Evolutionary conservation across 768 basidiomycete genomes (phyloP).

Genomic region (Naganishia friedmannii): DNA sequence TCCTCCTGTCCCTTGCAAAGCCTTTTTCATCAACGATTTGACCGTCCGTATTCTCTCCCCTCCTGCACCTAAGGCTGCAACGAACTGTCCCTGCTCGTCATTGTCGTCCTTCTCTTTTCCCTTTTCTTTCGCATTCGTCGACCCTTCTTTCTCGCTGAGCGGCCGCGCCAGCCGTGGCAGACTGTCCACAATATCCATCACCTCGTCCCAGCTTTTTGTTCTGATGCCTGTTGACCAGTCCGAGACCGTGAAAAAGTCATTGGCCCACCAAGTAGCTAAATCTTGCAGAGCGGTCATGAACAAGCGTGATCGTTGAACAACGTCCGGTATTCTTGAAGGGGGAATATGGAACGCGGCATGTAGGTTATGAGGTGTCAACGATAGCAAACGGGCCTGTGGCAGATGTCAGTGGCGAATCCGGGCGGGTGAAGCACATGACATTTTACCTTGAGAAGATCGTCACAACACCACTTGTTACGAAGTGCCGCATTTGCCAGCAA

Average conservation of each 20-base stretch:
- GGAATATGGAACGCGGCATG: slow-evolving; percentile 75
- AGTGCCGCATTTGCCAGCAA: slow-evolving; percentile 70
- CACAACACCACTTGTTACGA: slow-evolving; percentile 81
- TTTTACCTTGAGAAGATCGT: slow-evolving; percentile 74
- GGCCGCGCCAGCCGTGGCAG: slow-evolving; percentile 43
- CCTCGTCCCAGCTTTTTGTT: slow-evolving; percentile 72
- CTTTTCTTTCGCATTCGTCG: slow-evolving; percentile 49
- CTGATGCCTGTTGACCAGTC: slow-evolving; percentile 55
- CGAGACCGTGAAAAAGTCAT: slow-evolving; percentile 58
- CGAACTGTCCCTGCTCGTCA: slow-evolving; percentile 43
- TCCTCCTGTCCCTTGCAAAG: slow-evolving; percentile 71
- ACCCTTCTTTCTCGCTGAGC: slow-evolving; percentile 41
- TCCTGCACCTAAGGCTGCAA: slow-evolving; percentile 52
- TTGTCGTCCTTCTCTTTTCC: slow-evolving; percentile 43
- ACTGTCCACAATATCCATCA: slow-evolving; percentile 53
- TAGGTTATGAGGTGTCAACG: slow-evolving; percentile 72
- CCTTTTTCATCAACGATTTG: slow-evolving; percentile 92
- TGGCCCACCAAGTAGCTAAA: slow-evolving; percentile 81
- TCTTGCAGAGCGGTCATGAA: slow-evolving; percentile 77
- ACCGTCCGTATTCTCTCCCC: slow-evolving; percentile 68
- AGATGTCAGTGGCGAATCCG: slow-evolving; percentile 8
- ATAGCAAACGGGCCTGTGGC: slow-evolving; percentile 77
- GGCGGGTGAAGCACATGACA: neutral
- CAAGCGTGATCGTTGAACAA: slow-evolving; percentile 73
- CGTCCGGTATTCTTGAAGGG: slow-evolving; percentile 77